Conservation (phyloP, 2,329 filamentous ascomycete species). For the Phaeosphaeriaceae sp. region DNA sequence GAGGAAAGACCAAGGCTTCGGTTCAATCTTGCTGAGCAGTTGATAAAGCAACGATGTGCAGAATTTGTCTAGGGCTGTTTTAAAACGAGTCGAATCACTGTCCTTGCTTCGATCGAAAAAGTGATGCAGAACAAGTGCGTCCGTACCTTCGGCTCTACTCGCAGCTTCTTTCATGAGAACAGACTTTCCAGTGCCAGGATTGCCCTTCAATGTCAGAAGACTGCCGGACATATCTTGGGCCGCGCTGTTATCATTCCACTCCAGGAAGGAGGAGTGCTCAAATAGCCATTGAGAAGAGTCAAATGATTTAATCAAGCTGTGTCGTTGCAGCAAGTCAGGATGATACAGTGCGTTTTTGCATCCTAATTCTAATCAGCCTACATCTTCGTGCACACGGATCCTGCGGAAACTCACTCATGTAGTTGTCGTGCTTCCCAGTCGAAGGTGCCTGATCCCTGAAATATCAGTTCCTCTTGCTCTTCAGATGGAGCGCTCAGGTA, state of each 20-base stretch:
- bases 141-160: background rate
- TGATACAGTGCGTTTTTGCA: slow-evolving; percentile 4
- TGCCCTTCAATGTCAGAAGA: slow-evolving; percentile 1
- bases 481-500: background rate
- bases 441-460: background rate
- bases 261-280: background rate
- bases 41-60: slow-evolving; percentile 4
- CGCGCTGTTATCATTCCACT: background rate
- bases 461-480: background rate
- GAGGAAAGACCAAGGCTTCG: slow-evolving; percentile 6
- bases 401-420: background rate
- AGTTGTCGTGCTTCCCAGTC: background rate
- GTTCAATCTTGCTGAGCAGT: slow-evolving; percentile 1
- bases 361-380: background rate
- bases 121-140: slow-evolving; percentile 1
- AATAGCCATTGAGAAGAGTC: slow-evolving; percentile 2
- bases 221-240: background rate
- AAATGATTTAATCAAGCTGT: slow-evolving; percentile 1
- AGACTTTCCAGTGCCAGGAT: slow-evolving; percentile 5
- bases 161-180: slow-evolving; percentile 5
- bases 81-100: background rate
- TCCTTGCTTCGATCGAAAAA: slow-evolving; percentile 5
- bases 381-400: background rate
- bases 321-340: background rate
- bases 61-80: slow-evolving; percentile 2